A percentile compares a stretch with the other conserved stretches of the same genome.
Conservation (phyloP, 1,284 basidiomycete genomes). For the Singerocomus rubriflavus region DNA sequence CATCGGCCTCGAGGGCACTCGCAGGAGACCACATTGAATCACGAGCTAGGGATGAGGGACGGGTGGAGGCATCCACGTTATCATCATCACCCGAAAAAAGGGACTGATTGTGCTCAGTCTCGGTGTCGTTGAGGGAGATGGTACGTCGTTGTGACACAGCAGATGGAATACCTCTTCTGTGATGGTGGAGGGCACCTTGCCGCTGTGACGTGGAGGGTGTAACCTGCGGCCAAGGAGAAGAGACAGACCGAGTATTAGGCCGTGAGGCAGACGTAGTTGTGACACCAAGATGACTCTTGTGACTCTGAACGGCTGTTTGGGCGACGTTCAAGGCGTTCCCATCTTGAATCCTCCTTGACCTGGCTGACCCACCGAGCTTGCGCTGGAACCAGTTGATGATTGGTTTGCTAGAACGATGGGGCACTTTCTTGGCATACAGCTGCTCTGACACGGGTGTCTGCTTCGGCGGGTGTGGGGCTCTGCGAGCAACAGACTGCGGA, state of each 20-base stretch:
- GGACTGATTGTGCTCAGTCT: constrained; percentile 34
- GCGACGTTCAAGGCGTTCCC: constrained; percentile 16
- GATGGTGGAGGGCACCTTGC: constrained; percentile 19
- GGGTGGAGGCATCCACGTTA: constrained; percentile 40
- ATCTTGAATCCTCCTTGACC: constrained; percentile 44
- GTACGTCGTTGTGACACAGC: constrained; percentile 48
- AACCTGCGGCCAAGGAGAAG: constrained; percentile 30
- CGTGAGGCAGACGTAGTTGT: constrained; percentile 25
- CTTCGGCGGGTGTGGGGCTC: constrained; percentile 24
- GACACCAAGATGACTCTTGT: constrained; percentile 17
- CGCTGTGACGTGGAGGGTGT: constrained; percentile 24
- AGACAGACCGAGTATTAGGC: constrained; percentile 29
- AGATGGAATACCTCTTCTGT: constrained; percentile 35
- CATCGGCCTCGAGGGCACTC: constrained; percentile 76
- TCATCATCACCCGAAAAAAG: constrained; percentile 44
- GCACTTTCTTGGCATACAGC: constrained; percentile 48
- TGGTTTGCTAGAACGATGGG: constrained; percentile 73
- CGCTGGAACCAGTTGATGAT: constrained; percentile 91
- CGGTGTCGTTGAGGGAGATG: constrained; percentile 59
- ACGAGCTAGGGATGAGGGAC: constrained; percentile 54
- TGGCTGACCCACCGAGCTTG: constrained; percentile 72
- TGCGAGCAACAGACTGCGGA: constrained; percentile 13
- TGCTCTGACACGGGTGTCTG: constrained; percentile 35
- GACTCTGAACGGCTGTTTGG: constrained; percentile 14
- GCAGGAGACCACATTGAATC: constrained; percentile 75